Percentiles rank a stretch among this genome's conserved stretches.
Evolutionary conservation across 306 rosid genomes (phyloP).

Genomic region (Fragaria ananassa): DNA sequence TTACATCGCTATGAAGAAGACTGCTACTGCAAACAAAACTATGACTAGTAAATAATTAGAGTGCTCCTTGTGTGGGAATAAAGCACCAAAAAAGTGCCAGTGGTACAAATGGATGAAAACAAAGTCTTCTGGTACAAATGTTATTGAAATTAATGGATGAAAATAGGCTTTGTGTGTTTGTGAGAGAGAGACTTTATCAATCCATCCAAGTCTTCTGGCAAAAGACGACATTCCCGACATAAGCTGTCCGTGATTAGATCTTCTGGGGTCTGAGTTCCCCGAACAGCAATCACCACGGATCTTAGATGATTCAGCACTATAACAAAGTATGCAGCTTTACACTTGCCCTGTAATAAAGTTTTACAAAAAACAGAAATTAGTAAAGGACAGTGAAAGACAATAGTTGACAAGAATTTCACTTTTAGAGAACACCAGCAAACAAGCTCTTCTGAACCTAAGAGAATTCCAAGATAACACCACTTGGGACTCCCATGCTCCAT

Average conservation of each 20-base stretch:
- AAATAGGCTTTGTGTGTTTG: too few species aligned
- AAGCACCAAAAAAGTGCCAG: background rate
- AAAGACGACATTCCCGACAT: constrained; percentile 70
- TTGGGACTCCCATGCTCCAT: too few species aligned
- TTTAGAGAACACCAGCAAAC: background rate
- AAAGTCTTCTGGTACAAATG: too few species aligned
- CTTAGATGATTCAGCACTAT: constrained; percentile 74
- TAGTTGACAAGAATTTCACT: background rate
- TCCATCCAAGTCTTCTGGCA: constrained; percentile 75
- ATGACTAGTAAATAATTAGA: background rate
- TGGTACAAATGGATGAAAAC: background rate
- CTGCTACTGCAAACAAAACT: constrained; percentile 47
- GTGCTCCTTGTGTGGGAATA: background rate
- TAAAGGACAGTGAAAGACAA: background rate
- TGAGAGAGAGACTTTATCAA: constrained; percentile 55
- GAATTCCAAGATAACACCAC: too few species aligned
- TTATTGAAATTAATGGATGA: background rate
- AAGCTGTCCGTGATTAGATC: constrained; percentile 87
- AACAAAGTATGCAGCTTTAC: constrained; percentile 86
- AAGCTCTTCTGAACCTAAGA: background rate
- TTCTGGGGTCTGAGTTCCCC: constrained; percentile 98
- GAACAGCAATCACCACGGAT: constrained; percentile 67
- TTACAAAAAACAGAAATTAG: background rate
- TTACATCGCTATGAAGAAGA: constrained; percentile 41
- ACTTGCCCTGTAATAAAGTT: constrained; percentile 48